A percentile compares a stretch with the other conserved stretches of the same genome.
phyloP scores from a whole-genome alignment of 768 basidiomycete species.

The Strobilomyces confusus region DNA sequence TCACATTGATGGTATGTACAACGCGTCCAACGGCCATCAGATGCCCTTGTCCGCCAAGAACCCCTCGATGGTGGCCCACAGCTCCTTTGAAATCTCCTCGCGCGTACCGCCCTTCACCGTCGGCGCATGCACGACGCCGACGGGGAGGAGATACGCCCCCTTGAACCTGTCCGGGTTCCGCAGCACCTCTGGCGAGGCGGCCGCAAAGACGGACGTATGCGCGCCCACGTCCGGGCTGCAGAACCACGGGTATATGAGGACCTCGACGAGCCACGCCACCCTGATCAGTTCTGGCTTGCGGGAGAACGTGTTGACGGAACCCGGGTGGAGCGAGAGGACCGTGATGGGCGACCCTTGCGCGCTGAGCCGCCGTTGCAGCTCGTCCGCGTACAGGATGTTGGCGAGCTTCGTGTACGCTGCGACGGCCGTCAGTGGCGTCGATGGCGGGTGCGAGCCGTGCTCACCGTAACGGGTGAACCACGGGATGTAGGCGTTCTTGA shows the following conservation, averaged over 20 bases:
- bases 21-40: constrained; percentile 1
- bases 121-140: constrained; percentile 13
- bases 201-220: constrained; percentile 28
- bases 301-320: constrained; percentile 31
- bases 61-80: constrained; percentile 27
- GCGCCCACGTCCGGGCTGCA: constrained; percentile 21
- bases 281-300: constrained; percentile 14
- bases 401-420: constrained; percentile 51
- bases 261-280: constrained; percentile 21
- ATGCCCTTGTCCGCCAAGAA: constrained; percentile 23
- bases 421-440: not conserved
- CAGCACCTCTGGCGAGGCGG: constrained; percentile 24
- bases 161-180: constrained; percentile 23
- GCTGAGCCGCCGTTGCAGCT: constrained; percentile 44
- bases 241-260: constrained; percentile 17
- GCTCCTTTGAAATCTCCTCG: constrained; percentile 25
- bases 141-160: constrained; percentile 32
- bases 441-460: not conserved
- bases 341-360: constrained; percentile 27
- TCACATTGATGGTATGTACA: no score
- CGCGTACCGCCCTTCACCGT: constrained; percentile 10
- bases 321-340: constrained; percentile 29
- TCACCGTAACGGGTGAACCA: constrained; percentile 33
- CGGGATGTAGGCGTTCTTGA: constrained; percentile 17
- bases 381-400: constrained; percentile 44